Base-by-base conservation (phyloP, 1,284 basidiomycete species). In the Sporisorium scitamineum region DNA sequence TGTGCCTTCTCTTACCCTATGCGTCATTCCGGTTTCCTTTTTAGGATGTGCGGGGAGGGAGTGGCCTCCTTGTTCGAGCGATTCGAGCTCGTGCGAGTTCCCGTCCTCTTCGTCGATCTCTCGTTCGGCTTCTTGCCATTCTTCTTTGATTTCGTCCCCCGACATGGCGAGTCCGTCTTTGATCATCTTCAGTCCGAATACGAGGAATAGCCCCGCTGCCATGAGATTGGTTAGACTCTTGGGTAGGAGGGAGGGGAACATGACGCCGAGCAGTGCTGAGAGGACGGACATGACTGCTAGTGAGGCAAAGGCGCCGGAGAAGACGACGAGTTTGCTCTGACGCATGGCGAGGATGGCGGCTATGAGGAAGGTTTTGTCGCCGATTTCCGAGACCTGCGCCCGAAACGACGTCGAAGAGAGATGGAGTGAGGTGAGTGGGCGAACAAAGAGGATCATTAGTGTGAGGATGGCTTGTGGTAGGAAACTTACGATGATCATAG, bases 341-440 rank as follows among this genome's bases (percentile, higher is more conserved):
- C 95, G 92, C 91, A 97, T 96, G 10, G 96, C 94, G 78, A 99
- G 92, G 80, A 99, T 95, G 63, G 96, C 97, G 24, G 96, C 89
- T 52, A 98, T 97, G 68, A 99, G 91, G 85, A 99, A 99, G 0
- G 96, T 99, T 87, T 98, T 98, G 90, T 99, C 97, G 51, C 96
- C 95, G 74, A 87, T 85, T 70, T 87, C 87, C 16, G 85, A 86
- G 39, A 87, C 83, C 80, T 82, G 58, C 27, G 34, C 2, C 8
- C 39, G 20, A 31, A 14, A 4, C 11, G 31, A 18, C 20, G 24
- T n/a, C n/a, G 41, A n/a, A 18, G 29, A 41, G 39, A 29, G n/a
- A 22, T 47, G 3, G 34, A 13, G 37, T 39, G 37, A 3, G 5
- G 37, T 7, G 11, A 1, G 22, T 26, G 3, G 9, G 6, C 11